Evolutionary conservation across 2,329 filamentous ascomycete species (phyloP), one percentile per base, ranked within the genome.

Genomic region (Helicocarpus griseus): DNA sequence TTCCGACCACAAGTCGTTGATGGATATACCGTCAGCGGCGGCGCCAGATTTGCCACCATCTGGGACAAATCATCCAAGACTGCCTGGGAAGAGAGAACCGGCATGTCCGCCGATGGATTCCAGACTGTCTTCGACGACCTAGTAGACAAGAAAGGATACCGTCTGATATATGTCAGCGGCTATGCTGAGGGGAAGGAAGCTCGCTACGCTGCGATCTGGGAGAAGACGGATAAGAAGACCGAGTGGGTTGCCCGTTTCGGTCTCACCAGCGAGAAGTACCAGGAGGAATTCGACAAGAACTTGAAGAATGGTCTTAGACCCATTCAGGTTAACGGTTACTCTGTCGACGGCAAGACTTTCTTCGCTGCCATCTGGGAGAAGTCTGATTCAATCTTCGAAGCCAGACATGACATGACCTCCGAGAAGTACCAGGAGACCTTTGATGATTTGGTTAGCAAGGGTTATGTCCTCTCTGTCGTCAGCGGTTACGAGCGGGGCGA

Each of bases 291-390:
- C 49, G 29, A 51, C 14, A 33, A 46, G 40, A 51, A 51, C 21
- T 45, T 44, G 39, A 31, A 24, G 13, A 36, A 51, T 3, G 39
- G 39, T 24, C 19, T 38, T 28, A 9, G 47, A 24, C 47, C 50
- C 21, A 22, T 53, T n/a, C 49, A 52, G 21, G 46, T 56, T 8
- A 43, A 50, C 11, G 49, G 49, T 8, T 56, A 56, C 29, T 41
- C 40, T 17, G 44, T 54, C 17, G 21, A 46, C 24, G 50, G 52
- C 53, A 47, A 46, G 21, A 40, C 19, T 24, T 56, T 50, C 26
- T 54, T 47, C 28, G 49, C 52, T 35, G 54, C 45, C 35, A 54
- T 56, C 52, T 56, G 52, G 52, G 49, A 54, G n/a, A 48, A 53
- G 21, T 43, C 29, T 3, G 36, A 43, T n/a, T 21, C 21, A 19